phyloP scores from a whole-genome alignment of 2,329 filamentous ascomycete genomes.

The Fusarium nanum region DNA sequence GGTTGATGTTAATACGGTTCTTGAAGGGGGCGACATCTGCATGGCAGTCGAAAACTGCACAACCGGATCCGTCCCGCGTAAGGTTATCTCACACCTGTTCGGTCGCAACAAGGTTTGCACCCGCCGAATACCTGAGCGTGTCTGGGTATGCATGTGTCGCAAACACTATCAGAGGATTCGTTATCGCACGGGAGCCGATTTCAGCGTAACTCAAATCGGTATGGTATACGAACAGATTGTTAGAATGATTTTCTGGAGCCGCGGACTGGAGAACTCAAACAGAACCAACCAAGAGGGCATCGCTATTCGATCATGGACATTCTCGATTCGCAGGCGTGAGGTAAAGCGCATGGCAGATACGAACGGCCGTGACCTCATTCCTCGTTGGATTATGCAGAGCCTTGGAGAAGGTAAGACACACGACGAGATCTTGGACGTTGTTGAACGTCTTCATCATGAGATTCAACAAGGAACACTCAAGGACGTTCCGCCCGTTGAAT shows the following conservation, averaged over 20 bases:
- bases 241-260: slow-evolving; percentile 72
- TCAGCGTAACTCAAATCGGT: slow-evolving; percentile 71
- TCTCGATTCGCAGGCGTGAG: slow-evolving; percentile 74
- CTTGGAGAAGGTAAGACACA: slow-evolving; percentile 62
- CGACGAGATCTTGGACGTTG: slow-evolving; percentile 59
- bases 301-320: slow-evolving; percentile 63
- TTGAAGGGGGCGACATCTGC: slow-evolving; percentile 55
- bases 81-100: slow-evolving; percentile 84
- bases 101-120: slow-evolving; percentile 85
- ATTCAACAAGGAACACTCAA: slow-evolving; percentile 56
- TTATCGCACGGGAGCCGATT: slow-evolving; percentile 73
- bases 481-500: slow-evolving; percentile 69
- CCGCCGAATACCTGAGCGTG: slow-evolving; percentile 72
- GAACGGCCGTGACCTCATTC: slow-evolving; percentile 40
- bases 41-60: slow-evolving; percentile 69
- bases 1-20: slow-evolving; percentile 26
- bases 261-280: slow-evolving; percentile 55
- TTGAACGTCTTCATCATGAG: slow-evolving; percentile 58
- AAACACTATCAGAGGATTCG: slow-evolving; percentile 84
- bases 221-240: slow-evolving; percentile 72
- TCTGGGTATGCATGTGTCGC: slow-evolving; percentile 83
- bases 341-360: slow-evolving; percentile 63
- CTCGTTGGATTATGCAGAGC: slow-evolving; percentile 60
- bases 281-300: slow-evolving; percentile 47
- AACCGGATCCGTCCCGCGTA: slow-evolving; percentile 72